These are phyloP conservation scores for Colletotrichum cuscutae DNA, from an alignment of 2,329 filamentous ascomycete species.

Conservation along the genomic window DNA sequence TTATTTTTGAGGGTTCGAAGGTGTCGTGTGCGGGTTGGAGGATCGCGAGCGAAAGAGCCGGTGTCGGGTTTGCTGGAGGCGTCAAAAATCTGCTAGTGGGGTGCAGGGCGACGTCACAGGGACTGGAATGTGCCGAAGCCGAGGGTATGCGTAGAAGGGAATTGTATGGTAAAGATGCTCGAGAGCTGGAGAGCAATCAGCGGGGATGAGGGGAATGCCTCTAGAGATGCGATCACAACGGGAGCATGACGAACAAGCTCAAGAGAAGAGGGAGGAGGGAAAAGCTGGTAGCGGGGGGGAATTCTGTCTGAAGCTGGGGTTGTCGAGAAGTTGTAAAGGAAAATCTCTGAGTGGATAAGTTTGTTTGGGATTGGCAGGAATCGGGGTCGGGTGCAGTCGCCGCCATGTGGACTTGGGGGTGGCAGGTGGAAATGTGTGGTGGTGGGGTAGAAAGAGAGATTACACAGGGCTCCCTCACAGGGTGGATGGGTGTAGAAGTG, in stretches of 20 bases:
- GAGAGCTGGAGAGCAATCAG: constrained; percentile 5
- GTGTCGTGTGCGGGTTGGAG: constrained; percentile 30
- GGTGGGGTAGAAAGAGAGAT: constrained; percentile 14
- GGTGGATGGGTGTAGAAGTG: background rate
- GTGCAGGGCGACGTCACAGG: constrained; percentile 34
- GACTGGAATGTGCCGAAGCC: constrained; percentile 25
- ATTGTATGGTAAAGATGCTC: constrained; percentile 8
- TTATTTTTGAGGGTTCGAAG: background rate
- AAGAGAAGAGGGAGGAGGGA: constrained; percentile 5
- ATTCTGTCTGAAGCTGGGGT: constrained; percentile 32
- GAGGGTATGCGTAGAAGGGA: constrained; percentile 25
- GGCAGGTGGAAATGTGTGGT: constrained; percentile 25
- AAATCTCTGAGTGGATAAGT: constrained; percentile 36
- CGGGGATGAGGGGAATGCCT: constrained; percentile 25
- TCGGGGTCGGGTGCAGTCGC: constrained; percentile 33
- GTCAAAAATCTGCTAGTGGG: constrained; percentile 36
- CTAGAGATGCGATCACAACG: constrained; percentile 31
- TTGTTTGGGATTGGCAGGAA: constrained; percentile 33
- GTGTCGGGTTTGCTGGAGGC: constrained; percentile 33
- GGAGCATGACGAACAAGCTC: constrained; percentile 33
- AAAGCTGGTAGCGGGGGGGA: constrained; percentile 21
- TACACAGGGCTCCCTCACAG: constrained; percentile 9
- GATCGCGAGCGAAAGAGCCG: constrained; percentile 30
- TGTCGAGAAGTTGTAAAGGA: constrained; percentile 35
- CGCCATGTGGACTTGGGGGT: constrained; percentile 23